Conservation (phyloP, 805 yeast genomes). For the Myxozyma sirexii region DNA sequence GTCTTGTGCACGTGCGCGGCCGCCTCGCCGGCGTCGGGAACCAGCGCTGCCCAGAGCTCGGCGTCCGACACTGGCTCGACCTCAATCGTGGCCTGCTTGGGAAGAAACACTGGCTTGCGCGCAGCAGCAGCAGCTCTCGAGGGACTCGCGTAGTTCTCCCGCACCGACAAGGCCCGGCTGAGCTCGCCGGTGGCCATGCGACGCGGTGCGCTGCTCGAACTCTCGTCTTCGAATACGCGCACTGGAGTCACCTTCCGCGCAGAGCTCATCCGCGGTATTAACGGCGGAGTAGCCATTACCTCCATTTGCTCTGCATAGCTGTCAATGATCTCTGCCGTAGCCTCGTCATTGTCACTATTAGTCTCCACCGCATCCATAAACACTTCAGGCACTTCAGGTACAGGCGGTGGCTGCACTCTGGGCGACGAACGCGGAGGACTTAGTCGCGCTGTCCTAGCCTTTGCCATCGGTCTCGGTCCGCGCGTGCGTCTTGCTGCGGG, state of each 20-base stretch:
- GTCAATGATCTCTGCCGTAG: conserved; percentile 1
- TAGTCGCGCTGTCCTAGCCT: conserved; percentile 37
- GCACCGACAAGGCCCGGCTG: background rate
- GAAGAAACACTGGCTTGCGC: background rate
- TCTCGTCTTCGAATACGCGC: background rate
- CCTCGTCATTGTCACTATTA: background rate
- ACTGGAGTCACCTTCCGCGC: conserved; percentile 8
- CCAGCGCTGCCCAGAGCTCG: background rate
- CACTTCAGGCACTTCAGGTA: conserved; percentile 15
- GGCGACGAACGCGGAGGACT: background rate
- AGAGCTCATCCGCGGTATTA: conserved; percentile 1
- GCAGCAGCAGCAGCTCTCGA: background rate
- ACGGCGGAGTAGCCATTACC: conserved; percentile 1
- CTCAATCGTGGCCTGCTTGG: background rate
- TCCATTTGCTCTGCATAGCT: background rate
- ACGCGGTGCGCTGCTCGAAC: too few species aligned
- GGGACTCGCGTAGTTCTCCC: background rate
- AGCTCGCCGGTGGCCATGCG: too few species aligned
- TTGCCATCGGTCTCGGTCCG: conserved; percentile 31
- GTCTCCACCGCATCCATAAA: background rate
- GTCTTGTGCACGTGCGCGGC: conserved; percentile 65
- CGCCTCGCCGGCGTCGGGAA: background rate
- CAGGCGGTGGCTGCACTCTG: conserved; percentile 3
- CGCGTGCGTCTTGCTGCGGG: conserved; percentile 14
- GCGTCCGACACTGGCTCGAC: background rate